Percentiles rank a stretch among this genome's conserved stretches.
Evolutionary conservation across 495 filamentous ascomycete genomes (phyloP).

Genomic region (Aspergillus coremiiformis): DNA sequence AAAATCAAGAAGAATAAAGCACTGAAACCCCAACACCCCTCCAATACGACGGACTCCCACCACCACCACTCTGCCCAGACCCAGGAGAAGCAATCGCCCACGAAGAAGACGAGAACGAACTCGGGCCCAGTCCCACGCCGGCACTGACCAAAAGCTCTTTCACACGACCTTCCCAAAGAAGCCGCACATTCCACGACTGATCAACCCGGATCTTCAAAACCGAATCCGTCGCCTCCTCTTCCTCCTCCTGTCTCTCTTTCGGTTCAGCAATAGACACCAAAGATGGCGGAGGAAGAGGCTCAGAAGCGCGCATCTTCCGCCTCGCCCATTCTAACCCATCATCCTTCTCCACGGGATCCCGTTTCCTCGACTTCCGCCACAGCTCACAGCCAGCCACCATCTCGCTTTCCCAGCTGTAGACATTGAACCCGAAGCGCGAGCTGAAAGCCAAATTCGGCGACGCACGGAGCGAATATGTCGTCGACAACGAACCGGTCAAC

Average conservation of each 20-base stretch:
- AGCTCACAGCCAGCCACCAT: conserved; percentile 84
- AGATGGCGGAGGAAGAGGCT: conserved; percentile 16
- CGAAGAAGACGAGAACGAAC: conserved; percentile 35
- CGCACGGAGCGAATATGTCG: conserved; percentile 83
- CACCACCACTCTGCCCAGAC: conserved; percentile 51
- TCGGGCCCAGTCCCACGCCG: conserved; percentile 63
- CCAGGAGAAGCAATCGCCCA: conserved; percentile 19
- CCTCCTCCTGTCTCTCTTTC: conserved; percentile 30
- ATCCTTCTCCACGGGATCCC: conserved; percentile 20
- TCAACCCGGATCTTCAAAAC: conserved; percentile 88
- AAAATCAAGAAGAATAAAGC: conserved; percentile 77
- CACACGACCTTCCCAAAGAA: conserved; percentile 89
- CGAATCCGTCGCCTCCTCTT: conserved; percentile 63
- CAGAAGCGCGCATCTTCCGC: conserved; percentile 31
- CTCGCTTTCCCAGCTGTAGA: conserved; percentile 95
- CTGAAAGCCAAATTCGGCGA: conserved; percentile 74
- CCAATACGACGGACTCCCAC: conserved; percentile 50
- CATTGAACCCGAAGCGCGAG: conserved; percentile 90
- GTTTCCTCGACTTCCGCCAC: conserved; percentile 56
- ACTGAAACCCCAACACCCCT: conserved; percentile 75
- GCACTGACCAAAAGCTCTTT: conserved; percentile 91
- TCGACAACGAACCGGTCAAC: conserved; percentile 82
- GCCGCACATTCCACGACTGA: conserved; percentile 71
- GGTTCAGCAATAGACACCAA: conserved; percentile 20
- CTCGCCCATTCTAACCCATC: conserved; percentile 42